Evolutionary conservation across 768 basidiomycete species (phyloP).

Genomic region (Termitomyces sp.): DNA sequence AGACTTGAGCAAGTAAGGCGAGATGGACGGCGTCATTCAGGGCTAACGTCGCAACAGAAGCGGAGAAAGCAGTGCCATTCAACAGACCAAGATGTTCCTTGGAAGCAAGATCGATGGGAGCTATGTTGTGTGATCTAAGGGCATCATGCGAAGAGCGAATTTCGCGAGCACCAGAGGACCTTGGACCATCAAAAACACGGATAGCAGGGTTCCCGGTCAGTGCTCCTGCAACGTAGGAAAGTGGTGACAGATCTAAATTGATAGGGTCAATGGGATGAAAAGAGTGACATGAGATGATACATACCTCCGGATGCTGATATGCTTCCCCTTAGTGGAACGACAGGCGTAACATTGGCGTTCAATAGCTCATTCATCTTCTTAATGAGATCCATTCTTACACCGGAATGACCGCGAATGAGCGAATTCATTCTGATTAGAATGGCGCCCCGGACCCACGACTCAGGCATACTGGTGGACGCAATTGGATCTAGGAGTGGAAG

Average conservation of each 20-base stretch:
- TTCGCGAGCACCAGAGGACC: constrained; percentile 39
- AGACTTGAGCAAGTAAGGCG: constrained; percentile 59
- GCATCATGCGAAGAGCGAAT: constrained; percentile 54
- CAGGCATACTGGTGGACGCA: constrained; percentile 69
- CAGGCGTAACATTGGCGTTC: constrained; percentile 63
- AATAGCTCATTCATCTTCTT: constrained; percentile 74
- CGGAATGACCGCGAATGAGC: constrained; percentile 83
- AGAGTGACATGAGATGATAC: constrained; percentile 10
- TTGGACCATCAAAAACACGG: constrained; percentile 56
- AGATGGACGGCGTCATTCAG: constrained; percentile 67
- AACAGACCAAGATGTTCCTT: constrained; percentile 80
- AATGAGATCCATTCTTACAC: constrained; percentile 75
- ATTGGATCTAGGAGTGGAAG: constrained; percentile 71
- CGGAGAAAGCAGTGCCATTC: constrained; percentile 84
- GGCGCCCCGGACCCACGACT: constrained; percentile 83
- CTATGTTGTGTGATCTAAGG: constrained; percentile 51
- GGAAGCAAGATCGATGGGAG: constrained; percentile 59
- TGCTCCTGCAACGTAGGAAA: constrained; percentile 80
- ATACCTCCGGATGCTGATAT: constrained; percentile 80
- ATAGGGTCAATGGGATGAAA: neutral
- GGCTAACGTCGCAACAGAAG: constrained; percentile 71
- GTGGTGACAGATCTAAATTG: constrained; percentile 59
- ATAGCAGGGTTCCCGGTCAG: constrained; percentile 78
- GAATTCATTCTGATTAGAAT: constrained; percentile 88
- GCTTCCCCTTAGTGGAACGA: constrained; percentile 79